Conservation (phyloP, 2,329 filamentous ascomycete genomes). For the Ophioceras dolichostomum region DNA sequence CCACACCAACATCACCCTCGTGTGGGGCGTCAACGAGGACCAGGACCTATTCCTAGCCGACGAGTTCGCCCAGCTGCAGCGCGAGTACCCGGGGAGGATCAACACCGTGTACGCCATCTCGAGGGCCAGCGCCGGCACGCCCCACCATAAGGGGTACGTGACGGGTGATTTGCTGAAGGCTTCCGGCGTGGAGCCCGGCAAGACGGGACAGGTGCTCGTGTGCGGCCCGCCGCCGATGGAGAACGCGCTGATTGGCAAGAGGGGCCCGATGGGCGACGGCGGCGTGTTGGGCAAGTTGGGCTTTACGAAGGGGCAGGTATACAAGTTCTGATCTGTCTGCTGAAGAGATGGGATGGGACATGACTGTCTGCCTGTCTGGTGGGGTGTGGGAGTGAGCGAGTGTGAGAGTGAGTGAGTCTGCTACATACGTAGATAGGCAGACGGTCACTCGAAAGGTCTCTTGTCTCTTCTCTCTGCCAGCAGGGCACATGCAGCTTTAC, state of each 20-base stretch:
- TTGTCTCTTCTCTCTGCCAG: too few relatives aligned
- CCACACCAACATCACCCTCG: constrained; percentile 47
- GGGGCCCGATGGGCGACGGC: constrained; percentile 17
- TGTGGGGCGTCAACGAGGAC: constrained; percentile 56
- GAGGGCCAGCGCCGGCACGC: constrained; percentile 26
- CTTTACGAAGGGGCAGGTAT: constrained; percentile 42
- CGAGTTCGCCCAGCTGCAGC: constrained; percentile 40
- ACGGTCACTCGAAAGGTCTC: too few relatives aligned
- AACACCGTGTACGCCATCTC: constrained; percentile 45
- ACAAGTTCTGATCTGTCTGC: too few relatives aligned
- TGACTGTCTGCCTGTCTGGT: too few relatives aligned
- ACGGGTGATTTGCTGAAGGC: constrained; percentile 41
- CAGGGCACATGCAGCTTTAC: too few relatives aligned
- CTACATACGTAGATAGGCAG: too few relatives aligned
- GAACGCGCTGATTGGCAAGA: constrained; percentile 34
- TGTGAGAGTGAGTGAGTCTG: too few relatives aligned
- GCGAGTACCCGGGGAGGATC: constrained; percentile 40
- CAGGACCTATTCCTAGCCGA: constrained; percentile 45
- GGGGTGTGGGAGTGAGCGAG: too few relatives aligned
- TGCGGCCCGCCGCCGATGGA: constrained; percentile 61
- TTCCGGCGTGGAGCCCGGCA: constrained; percentile 22
- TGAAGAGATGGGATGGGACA: too few relatives aligned
- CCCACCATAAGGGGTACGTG: constrained; percentile 41
- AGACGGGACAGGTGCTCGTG: constrained; percentile 39
- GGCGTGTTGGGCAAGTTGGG: constrained; percentile 47